Conservation (phyloP, 192 early-diverging fungal genomes). For the Coemansia sp. region DNA sequence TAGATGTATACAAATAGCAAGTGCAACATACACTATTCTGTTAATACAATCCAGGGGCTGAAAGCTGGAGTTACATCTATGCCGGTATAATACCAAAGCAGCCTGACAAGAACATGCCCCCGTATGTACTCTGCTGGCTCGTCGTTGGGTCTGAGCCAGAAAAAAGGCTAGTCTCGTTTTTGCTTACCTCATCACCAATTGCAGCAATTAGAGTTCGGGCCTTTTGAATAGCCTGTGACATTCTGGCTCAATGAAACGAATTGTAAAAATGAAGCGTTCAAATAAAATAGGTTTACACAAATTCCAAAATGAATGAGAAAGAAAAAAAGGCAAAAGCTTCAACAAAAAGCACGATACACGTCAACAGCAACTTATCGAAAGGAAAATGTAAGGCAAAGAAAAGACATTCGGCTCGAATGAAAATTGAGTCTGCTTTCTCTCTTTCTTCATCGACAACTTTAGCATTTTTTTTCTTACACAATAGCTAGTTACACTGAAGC, state of each 20-base stretch:
- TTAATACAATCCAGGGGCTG: neutral
- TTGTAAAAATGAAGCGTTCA: neutral
- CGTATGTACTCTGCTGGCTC: too few species aligned
- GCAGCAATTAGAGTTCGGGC: constrained; percentile 50
- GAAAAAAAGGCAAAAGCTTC: too few species aligned
- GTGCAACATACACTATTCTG: neutral
- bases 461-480: neutral
- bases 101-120: neutral
- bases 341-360: too few species aligned
- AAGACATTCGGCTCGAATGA: too few species aligned
- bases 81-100: too few species aligned
- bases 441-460: too few species aligned
- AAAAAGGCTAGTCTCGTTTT: neutral
- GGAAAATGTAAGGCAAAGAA: too few species aligned
- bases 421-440: too few species aligned
- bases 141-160: too few species aligned
- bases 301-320: too few species aligned
- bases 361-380: too few species aligned
- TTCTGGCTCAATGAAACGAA: constrained; percentile 2
- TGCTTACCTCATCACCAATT: constrained; percentile 53
- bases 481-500: neutral
- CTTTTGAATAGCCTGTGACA: constrained; percentile 35
- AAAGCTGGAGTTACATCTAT: neutral
- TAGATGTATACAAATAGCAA: constrained; percentile 29
- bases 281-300: neutral